phyloP scores from a whole-genome alignment of 257 asterid genomes.

The Ehretia macrophylla region DNA sequence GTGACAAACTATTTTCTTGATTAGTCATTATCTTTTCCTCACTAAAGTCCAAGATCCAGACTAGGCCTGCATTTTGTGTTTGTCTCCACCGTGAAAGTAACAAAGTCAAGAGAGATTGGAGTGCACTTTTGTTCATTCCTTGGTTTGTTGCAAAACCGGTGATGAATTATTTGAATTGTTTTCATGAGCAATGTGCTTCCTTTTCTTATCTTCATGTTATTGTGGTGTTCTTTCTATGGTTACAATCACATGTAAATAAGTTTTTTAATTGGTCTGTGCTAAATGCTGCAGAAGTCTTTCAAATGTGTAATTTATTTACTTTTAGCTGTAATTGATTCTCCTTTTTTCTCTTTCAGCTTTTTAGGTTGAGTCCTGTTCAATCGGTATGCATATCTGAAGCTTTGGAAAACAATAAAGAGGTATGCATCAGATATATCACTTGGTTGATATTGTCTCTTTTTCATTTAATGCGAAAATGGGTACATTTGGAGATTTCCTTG shows the following conservation, averaged over 20 bases:
- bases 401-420: constrained; percentile 66
- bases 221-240: too few relatives aligned
- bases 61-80: too few relatives aligned
- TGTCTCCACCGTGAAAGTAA: too few relatives aligned
- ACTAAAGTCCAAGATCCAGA: too few relatives aligned
- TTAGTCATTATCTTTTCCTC: too few relatives aligned
- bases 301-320: background rate
- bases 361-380: constrained; percentile 60
- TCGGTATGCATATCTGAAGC: constrained; percentile 71
- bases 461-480: background rate
- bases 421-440: constrained; percentile 11
- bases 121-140: too few relatives aligned
- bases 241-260: too few relatives aligned
- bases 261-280: background rate
- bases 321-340: background rate
- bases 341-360: constrained; percentile 50
- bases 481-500: background rate
- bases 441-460: constrained; percentile 1
- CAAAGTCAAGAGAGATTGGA: too few relatives aligned
- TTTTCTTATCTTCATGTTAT: background rate
- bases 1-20: too few relatives aligned
- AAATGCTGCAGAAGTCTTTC: background rate
- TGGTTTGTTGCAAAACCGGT: too few relatives aligned
- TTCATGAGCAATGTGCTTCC: background rate
- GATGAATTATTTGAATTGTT: background rate